A percentile compares a stretch with the other conserved stretches of the same genome.
phyloP scores from a whole-genome alignment of 129 eudicot genomes.

The Oenanthe sinensis region DNA sequence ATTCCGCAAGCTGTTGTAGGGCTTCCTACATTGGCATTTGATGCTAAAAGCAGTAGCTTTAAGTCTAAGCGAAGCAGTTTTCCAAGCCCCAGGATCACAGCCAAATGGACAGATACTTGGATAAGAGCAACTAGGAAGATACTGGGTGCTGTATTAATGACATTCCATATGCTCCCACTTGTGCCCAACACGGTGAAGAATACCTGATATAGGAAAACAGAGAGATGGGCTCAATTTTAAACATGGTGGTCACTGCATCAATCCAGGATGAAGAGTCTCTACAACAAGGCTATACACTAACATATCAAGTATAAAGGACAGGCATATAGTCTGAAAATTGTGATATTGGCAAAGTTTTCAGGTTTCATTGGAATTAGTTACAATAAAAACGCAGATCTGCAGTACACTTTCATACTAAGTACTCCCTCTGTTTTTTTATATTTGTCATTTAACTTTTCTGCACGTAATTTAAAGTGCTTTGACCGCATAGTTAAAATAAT shows the following conservation, averaged over 20 bases:
- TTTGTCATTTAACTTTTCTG: too few relatives aligned
- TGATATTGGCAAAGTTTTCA: neutral
- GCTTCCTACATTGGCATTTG: slow-evolving; percentile 86
- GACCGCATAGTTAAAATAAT: too few relatives aligned
- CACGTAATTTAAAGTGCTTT: too few relatives aligned
- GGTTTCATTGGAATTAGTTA: neutral
- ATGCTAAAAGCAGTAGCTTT: slow-evolving; percentile 54
- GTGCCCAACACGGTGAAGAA: slow-evolving; percentile 74
- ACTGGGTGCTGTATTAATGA: slow-evolving; percentile 67
- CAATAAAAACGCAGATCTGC: neutral
- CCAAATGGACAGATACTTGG: slow-evolving; percentile 68
- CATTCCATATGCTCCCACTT: slow-evolving; percentile 66
- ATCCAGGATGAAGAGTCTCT: neutral
- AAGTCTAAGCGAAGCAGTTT: slow-evolving; percentile 53
- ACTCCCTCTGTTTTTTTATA: too few relatives aligned
- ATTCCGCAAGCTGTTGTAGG: slow-evolving; percentile 92
- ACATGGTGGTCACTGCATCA: neutral
- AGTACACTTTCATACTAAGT: neutral
- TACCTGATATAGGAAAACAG: slow-evolving; percentile 26
- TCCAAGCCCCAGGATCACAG: slow-evolving; percentile 65
- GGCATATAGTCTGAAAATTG: neutral
- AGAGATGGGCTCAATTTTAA: neutral
- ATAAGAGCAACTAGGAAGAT: slow-evolving; percentile 64
- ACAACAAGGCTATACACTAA: neutral
- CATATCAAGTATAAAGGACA: neutral